Evolutionary conservation across 768 basidiomycete species (phyloP).

Genomic region (Sarcodon aspratus): DNA sequence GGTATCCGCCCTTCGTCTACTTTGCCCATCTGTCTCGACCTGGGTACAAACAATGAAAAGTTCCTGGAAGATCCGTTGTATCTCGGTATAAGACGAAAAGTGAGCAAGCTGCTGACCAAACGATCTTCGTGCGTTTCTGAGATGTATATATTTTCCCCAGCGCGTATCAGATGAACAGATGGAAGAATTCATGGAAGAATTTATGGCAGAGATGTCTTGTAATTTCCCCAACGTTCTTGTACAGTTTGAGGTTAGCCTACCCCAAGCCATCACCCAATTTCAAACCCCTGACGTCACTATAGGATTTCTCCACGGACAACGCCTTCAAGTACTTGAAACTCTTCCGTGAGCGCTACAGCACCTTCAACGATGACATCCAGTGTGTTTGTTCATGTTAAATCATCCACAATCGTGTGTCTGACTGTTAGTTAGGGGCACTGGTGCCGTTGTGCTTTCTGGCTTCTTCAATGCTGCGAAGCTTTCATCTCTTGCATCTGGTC

Average conservation of each 20-base stretch:
- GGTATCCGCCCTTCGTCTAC: slow-evolving; percentile 74
- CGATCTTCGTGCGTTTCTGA: neutral
- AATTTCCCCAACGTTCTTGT: slow-evolving; percentile 75
- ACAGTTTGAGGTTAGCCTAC: slow-evolving; percentile 59
- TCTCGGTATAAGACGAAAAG: slow-evolving; percentile 60
- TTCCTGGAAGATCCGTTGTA: slow-evolving; percentile 84
- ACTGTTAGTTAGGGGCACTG: slow-evolving; percentile 38
- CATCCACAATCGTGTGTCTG: neutral
- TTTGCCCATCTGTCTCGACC: slow-evolving; percentile 76
- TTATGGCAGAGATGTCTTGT: slow-evolving; percentile 71
- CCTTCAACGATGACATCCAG: slow-evolving; percentile 90
- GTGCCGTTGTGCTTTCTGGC: slow-evolving; percentile 84
- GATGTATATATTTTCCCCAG: slow-evolving; percentile 12
- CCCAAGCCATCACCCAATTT: neutral
- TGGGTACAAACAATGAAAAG: slow-evolving; percentile 78
- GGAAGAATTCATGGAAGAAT: slow-evolving; percentile 84
- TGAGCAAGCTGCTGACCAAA: neutral
- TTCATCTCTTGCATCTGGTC: slow-evolving; percentile 58
- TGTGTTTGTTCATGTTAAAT: slow-evolving; percentile 15
- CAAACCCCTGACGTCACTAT: slow-evolving; percentile 1
- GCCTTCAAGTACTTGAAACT: slow-evolving; percentile 78
- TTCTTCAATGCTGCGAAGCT: slow-evolving; percentile 82
- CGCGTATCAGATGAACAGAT: slow-evolving; percentile 55
- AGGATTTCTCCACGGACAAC: slow-evolving; percentile 90
- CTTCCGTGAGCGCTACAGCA: slow-evolving; percentile 63